A percentile compares a stretch with the other conserved stretches of the same genome.
These are phyloP conservation scores for Oehlia diaphana DNA, from an alignment of 192 early-diverging fungal genomes.

Conservation along the genomic window DNA sequence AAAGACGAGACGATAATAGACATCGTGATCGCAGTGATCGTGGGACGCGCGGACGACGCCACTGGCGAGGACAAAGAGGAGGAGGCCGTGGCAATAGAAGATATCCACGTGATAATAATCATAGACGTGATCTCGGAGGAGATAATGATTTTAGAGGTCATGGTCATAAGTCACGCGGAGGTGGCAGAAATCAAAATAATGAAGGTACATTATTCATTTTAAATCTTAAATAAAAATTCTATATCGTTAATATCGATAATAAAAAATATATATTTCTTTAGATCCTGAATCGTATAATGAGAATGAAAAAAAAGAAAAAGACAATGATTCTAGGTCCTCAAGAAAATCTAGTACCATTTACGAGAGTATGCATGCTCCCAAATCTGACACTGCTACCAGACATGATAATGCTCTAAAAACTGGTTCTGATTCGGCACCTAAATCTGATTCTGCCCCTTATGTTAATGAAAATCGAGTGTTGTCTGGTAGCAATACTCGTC, in stretches of 20 bases:
- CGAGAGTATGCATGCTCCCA: not conserved
- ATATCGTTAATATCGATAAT: too few relatives aligned
- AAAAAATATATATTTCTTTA: not conserved
- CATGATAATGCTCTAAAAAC: too few relatives aligned
- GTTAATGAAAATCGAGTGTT: slow-evolving; percentile 19
- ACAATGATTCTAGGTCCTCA: not conserved
- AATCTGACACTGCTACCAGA: not conserved
- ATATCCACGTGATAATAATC: not conserved
- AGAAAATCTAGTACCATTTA: not conserved
- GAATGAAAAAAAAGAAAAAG: not conserved
- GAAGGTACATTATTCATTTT: not conserved
- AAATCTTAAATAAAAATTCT: not conserved
- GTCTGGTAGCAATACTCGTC: not conserved
- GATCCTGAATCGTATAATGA: not conserved
- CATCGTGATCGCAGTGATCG: not conserved
- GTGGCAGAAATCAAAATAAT: not conserved
- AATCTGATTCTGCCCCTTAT: not conserved
- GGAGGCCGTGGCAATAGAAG: not conserved
- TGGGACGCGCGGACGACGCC: not conserved
- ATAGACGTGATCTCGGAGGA: not conserved
- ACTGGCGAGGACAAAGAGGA: too few relatives aligned
- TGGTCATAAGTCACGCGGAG: not conserved
- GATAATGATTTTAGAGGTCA: not conserved
- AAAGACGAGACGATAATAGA: not conserved
- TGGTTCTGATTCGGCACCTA: not conserved